These are phyloP conservation scores for Auriscalpium orientale DNA, from an alignment of 768 basidiomycete species.

Conservation along the genomic window DNA sequence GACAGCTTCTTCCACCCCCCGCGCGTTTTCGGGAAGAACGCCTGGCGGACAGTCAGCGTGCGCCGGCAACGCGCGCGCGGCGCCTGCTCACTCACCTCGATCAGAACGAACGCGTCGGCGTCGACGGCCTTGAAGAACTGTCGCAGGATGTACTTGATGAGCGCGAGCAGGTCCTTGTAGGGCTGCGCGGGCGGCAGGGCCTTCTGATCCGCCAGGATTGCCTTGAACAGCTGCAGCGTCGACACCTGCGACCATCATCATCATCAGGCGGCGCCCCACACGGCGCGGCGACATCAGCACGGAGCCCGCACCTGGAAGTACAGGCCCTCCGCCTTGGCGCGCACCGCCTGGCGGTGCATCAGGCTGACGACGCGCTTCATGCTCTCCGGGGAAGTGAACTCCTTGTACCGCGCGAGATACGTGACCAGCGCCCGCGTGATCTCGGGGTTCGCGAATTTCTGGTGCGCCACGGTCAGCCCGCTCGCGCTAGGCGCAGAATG, in stretches of 20 bases:
- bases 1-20: slow-evolving; percentile 82
- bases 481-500: slow-evolving; percentile 2
- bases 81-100: slow-evolving; percentile 77
- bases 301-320: slow-evolving; percentile 78
- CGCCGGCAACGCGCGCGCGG: slow-evolving; percentile 18
- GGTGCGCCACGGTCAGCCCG: slow-evolving; percentile 14
- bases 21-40: slow-evolving; percentile 85
- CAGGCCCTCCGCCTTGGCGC: slow-evolving; percentile 86
- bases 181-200: slow-evolving; percentile 72
- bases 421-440: slow-evolving; percentile 77
- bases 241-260: slow-evolving; percentile 56
- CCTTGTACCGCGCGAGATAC: slow-evolving; percentile 79
- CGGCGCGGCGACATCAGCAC: neutral
- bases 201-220: slow-evolving; percentile 74
- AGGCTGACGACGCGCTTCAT: slow-evolving; percentile 88
- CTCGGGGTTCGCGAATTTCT: slow-evolving; percentile 89
- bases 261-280: neutral
- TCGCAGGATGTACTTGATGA: slow-evolving; percentile 82
- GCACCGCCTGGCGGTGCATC: slow-evolving; percentile 86
- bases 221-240: slow-evolving; percentile 80
- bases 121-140: slow-evolving; percentile 91
- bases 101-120: slow-evolving; percentile 77
- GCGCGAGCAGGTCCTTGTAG: slow-evolving; percentile 71
- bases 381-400: slow-evolving; percentile 70
- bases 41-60: slow-evolving; percentile 37